Evolutionary conservation across 2,329 filamentous ascomycete species (phyloP), one percentile per base, ranked within the genome.

Genomic region (Penicillium palitans): DNA sequence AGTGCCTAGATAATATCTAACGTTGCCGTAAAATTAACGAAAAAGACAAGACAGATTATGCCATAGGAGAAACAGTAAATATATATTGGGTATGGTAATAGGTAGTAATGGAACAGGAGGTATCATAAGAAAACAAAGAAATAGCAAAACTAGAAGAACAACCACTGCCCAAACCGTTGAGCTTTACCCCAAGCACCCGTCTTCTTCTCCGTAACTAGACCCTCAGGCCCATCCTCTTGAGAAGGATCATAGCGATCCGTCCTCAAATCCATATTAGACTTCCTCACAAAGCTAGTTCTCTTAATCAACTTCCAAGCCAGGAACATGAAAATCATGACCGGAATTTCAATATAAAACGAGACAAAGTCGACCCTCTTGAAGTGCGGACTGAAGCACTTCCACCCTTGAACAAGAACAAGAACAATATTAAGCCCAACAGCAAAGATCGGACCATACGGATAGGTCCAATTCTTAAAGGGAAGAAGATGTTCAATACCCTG

Each of bases 401-500:
- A 89, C 2, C 87, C 86, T 63, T 88, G 86, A 0, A 87, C 80
- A 1, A 88, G 76, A 4, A 89, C 81, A 10, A 89, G 76, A 27
- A 88, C 78, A 54, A 71, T 77, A 67, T 87, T 87, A 40, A 88
- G 75, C 0, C 83, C 61, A 15, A 88, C 78, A 6, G 80, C 82
- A 19, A 84, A 67, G 68, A 83, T 81, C 0, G 86, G 86, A 0
- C 86, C 85, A 57, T 78, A 82, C 0, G 87, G 87, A 60, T 89
- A 88, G 0, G 85, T 87, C 83, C 84, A 87, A 67, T 88, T 88
- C 60, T 81, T 83, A 74, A 86, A 89, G 0, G 86, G 85, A 0
- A 89, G 77, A 0, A 83, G 77, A 58, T 87, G 83, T 8, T 84
- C 83, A 49, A 86, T 81, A n/a, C 81, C 82, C 62, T 89, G 87